Percentiles rank a stretch among this genome's conserved stretches.
These are phyloP conservation scores for Saraca asoca DNA, from an alignment of 331 rosid genomes.

Conservation along the genomic window DNA sequence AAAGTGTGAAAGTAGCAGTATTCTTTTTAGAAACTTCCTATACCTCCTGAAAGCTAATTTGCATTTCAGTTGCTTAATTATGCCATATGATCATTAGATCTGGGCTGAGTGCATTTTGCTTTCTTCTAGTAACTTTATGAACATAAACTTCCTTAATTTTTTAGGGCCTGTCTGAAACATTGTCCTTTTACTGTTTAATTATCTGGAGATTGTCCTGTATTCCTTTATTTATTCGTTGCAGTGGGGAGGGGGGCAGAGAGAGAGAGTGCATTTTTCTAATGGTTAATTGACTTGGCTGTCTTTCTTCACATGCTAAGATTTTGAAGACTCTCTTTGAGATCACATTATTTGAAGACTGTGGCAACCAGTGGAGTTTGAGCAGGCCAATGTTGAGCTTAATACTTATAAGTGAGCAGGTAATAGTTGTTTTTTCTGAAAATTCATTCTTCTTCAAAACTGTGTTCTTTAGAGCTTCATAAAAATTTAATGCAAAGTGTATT, in stretches of 20 bases:
- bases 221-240: neutral
- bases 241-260: neutral
- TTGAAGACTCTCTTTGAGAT: conserved; percentile 95
- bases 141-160: no score
- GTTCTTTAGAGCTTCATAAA: no score
- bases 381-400: conserved; percentile 97
- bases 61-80: neutral
- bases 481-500: no score
- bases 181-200: conserved; percentile 4
- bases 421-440: no score
- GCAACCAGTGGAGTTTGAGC: conserved; percentile 98
- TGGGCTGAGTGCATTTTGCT: no score
- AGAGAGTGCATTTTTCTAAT: neutral
- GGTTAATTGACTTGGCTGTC: conserved; percentile 37
- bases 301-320: conserved; percentile 54
- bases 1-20: no score
- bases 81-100: neutral
- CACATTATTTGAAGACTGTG: conserved; percentile 89
- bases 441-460: no score
- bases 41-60: no score
- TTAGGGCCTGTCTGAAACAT: neutral
- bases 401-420: conserved; percentile 90
- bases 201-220: neutral
- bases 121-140: no score
- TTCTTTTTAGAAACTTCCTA: no score